Percentiles rank a stretch among this genome's conserved stretches.
phyloP scores from a whole-genome alignment of 2,329 filamentous ascomycete species.

The Didymella sp. region DNA sequence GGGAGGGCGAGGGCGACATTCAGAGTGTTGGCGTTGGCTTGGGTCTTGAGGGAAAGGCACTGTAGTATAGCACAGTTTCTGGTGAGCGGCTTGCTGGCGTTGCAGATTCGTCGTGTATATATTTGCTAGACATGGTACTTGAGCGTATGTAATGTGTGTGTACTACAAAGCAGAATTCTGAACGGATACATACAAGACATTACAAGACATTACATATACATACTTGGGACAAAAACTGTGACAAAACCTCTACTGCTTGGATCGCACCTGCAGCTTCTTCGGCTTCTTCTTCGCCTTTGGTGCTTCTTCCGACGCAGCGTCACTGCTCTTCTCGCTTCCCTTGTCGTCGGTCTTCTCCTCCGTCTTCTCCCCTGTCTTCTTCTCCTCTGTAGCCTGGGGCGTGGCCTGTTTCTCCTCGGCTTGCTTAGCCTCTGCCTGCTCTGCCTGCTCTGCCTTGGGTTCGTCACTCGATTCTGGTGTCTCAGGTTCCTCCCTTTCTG shows the following conservation, averaged over 20 bases:
- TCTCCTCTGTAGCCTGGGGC: conserved; percentile 7
- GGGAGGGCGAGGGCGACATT: conserved; percentile 12
- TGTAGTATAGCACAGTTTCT: not conserved
- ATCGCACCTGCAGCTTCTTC: conserved; percentile 47
- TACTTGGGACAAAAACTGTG: too few species aligned
- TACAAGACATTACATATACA: not conserved
- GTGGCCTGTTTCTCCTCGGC: conserved; percentile 3
- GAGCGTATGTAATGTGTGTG: too few species aligned
- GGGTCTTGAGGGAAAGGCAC: not conserved
- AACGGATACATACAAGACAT: too few species aligned
- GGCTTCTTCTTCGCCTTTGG: conserved; percentile 47
- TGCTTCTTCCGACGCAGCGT: not conserved
- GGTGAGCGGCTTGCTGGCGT: too few species aligned
- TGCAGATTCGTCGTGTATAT: not conserved
- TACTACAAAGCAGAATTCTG: too few species aligned
- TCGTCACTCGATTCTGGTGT: not conserved
- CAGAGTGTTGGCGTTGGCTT: not conserved
- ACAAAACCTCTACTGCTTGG: conserved; percentile 9
- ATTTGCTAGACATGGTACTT: not conserved
- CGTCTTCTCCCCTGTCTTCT: conserved; percentile 1
- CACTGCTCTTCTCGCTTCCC: conserved; percentile 9
- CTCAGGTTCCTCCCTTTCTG: conserved; percentile 20
- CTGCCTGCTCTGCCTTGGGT: too few species aligned
- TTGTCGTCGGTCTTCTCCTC: conserved; percentile 13
- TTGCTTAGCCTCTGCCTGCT: too few species aligned